Conservation (phyloP, 805 yeast genomes). For the Yamadazyma phyllophila region DNA sequence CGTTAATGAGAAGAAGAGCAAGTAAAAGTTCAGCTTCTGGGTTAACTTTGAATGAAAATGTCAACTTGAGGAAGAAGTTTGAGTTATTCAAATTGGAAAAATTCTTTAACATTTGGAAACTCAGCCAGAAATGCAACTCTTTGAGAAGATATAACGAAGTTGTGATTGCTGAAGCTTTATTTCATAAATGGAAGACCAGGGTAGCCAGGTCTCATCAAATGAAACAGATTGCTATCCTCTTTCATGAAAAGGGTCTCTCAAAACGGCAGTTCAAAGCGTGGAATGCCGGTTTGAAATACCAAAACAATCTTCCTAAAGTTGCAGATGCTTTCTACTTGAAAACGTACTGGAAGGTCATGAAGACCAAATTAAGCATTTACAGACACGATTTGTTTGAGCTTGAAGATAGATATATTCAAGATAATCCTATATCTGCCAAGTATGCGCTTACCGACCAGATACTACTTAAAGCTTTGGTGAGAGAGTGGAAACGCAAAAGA, state of each 20-base stretch:
- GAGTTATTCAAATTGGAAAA: neutral
- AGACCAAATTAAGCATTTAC: constrained; percentile 1
- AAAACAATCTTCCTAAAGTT: constrained; percentile 8
- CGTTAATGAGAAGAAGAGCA: neutral
- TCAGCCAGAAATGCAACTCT: neutral
- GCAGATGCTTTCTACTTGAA: constrained; percentile 11
- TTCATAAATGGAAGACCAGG: neutral
- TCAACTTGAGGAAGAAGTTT: neutral
- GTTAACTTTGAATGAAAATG: too few relatives aligned
- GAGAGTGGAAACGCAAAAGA: constrained; percentile 24
- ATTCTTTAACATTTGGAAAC: constrained; percentile 9
- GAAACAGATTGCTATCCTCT: neutral
- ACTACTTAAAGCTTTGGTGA: constrained; percentile 7
- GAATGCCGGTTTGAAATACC: constrained; percentile 2
- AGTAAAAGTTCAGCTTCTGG: too few relatives aligned
- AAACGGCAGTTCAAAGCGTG: constrained; percentile 1
- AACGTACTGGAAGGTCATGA: constrained; percentile 4
- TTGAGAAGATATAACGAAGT: neutral
- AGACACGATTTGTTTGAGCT: neutral
- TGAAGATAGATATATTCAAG: neutral
- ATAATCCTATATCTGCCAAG: neutral
- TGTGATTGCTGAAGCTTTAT: neutral
- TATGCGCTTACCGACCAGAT: constrained; percentile 7
- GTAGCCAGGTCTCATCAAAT: neutral
- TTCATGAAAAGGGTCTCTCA: neutral